phyloP scores from a whole-genome alignment of 805 yeast genomes.

The Candida incommunis region DNA sequence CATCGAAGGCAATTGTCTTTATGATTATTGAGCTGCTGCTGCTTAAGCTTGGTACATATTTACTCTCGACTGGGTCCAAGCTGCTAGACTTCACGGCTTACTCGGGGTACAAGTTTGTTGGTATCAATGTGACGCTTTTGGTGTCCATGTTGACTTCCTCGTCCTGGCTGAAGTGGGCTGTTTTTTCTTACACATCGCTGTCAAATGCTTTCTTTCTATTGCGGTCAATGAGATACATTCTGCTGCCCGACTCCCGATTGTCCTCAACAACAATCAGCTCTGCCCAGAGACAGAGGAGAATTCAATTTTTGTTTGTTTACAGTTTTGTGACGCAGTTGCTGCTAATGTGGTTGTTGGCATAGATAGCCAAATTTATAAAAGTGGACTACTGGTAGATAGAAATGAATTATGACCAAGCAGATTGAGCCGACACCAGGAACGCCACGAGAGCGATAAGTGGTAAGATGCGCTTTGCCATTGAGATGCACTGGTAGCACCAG shows the following conservation, averaged over 20 bases:
- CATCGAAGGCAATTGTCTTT: conserved; percentile 77
- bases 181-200: conserved; percentile 34
- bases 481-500: too few relatives aligned
- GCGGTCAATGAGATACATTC: conserved; percentile 47
- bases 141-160: conserved; percentile 17
- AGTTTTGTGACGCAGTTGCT: conserved; percentile 68
- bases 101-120: conserved; percentile 89
- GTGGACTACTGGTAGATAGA: too few relatives aligned
- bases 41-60: conserved; percentile 69
- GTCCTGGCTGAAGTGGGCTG: conserved; percentile 32
- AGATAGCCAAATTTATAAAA: too few relatives aligned
- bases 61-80: conserved; percentile 55
- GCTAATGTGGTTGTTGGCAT: conserved; percentile 56
- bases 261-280: conserved; percentile 36
- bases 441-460: too few relatives aligned
- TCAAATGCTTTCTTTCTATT: conserved; percentile 39
- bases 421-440: neutral
- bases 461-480: too few relatives aligned
- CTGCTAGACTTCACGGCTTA: conserved; percentile 77
- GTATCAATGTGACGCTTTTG: conserved; percentile 27
- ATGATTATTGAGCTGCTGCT: conserved; percentile 61
- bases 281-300: conserved; percentile 61
- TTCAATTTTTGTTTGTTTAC: conserved; percentile 76
- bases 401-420: neutral
- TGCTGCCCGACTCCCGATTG: conserved; percentile 46